These are phyloP conservation scores for Extremus antarcticus DNA, from an alignment of 495 filamentous ascomycete species.

Conservation along the genomic window DNA sequence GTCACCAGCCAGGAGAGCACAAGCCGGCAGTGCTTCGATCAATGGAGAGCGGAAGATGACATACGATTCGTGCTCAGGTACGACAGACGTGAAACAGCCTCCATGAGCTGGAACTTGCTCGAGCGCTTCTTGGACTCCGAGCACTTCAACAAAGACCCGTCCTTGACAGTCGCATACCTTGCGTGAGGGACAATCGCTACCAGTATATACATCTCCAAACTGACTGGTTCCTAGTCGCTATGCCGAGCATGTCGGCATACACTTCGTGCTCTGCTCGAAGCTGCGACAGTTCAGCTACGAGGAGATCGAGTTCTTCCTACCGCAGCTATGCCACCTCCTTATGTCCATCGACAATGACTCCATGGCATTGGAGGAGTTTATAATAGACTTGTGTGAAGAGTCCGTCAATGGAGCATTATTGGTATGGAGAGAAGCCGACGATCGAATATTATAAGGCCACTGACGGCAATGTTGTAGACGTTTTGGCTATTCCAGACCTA, in stretches of 20 bases:
- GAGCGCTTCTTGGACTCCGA: constrained; percentile 71
- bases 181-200: constrained; percentile 43
- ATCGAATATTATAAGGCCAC: neutral
- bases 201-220: constrained; percentile 1
- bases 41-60: neutral
- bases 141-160: constrained; percentile 72
- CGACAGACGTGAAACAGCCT: constrained; percentile 1
- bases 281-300: constrained; percentile 69
- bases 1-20: neutral
- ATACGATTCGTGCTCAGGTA: neutral
- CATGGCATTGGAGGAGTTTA: constrained; percentile 72
- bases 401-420: constrained; percentile 65
- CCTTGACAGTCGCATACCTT: constrained; percentile 67
- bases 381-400: constrained; percentile 68
- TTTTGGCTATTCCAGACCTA: constrained; percentile 79
- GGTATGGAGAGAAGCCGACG: constrained; percentile 31
- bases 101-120: constrained; percentile 49
- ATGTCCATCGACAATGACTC: constrained; percentile 74
- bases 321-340: constrained; percentile 64
- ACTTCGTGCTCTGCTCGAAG: constrained; percentile 70
- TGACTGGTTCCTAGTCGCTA: constrained; percentile 48
- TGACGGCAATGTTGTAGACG: constrained; percentile 39
- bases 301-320: constrained; percentile 76
- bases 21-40: neutral
- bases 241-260: constrained; percentile 70